Base-by-base conservation (phyloP, 1,284 basidiomycete species). In the Gomphus sp. region DNA sequence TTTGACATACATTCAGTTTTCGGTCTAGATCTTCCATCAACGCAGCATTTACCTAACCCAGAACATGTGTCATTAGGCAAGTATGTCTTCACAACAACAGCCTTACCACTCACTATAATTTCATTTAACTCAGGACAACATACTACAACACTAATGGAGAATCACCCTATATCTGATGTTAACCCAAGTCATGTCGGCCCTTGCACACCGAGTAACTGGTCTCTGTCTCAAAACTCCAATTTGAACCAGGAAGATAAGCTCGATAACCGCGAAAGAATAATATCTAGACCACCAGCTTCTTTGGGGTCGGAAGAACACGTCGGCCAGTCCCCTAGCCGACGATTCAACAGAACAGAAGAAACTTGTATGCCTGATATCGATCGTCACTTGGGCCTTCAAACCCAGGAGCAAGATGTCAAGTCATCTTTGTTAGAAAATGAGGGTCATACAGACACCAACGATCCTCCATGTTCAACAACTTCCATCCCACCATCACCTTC, bases 131-230 rank as follows among this genome's bases (percentile, higher is more conserved):
- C 49, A 31, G 31, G 12, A 34, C 49, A 34, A 50, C 6, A 16
- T 33, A n/a, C 11, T n/a, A 50, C 31, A 10, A 50, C 12, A n/a
- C 49, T 12, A 12, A n/a, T 18, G 25, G 34, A 18, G 14, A 12
- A 31, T 12, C 49, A 34, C 33, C 31, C 33, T 18, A 6, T 11
- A 8, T 22, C 18, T 14, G 36, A 39, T 53, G 31, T 18, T 6
- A 9, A 18, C 14, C n/a, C 39, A 10, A 28, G 8, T 37, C 31
- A 39, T 39, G 11, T 18, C 22, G 28, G 12, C 33, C 50, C 49
- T 11, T 36, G 12, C 10, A 59, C 58, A 18, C 58, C 58, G 10
- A 59, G 52, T 31, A 52, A 59, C n/a, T 59, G 58, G 58, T 55
- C 58, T 49, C 9, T 18, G 0, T 57, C 55, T 22, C 55, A 57